Percentiles rank a stretch among this genome's conserved stretches.
phyloP scores from a whole-genome alignment of 2,329 filamentous ascomycete species.

The Diaporthe nobilis region DNA sequence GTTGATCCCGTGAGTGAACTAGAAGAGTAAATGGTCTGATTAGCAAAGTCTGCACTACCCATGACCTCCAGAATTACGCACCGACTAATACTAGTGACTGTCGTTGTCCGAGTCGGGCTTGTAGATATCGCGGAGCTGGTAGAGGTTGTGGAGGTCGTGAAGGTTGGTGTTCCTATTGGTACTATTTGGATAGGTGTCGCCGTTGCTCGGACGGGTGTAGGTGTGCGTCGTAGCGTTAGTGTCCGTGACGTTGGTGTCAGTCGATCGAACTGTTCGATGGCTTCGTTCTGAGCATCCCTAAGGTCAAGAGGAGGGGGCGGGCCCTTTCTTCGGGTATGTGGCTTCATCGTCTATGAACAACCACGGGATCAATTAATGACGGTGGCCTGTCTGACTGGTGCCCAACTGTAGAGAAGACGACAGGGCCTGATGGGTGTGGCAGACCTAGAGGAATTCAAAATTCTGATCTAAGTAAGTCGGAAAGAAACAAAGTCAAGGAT shows the following conservation, averaged over 20 bases:
- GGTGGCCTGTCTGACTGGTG: background rate
- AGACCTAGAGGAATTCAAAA: too few species aligned
- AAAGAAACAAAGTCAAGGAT: background rate
- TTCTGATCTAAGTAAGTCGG: background rate
- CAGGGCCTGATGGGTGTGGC: background rate
- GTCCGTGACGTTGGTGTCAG: background rate
- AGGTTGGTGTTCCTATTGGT: background rate
- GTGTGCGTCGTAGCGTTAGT: background rate
- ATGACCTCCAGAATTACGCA: background rate
- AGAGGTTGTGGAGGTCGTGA: background rate
- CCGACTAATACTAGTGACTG: background rate
- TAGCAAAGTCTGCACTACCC: background rate
- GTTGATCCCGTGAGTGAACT: background rate
- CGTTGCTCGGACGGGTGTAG: background rate
- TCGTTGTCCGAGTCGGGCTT: background rate
- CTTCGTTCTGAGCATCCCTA: background rate
- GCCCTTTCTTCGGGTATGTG: background rate
- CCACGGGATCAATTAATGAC: background rate
- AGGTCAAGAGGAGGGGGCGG: conserved; percentile 10
- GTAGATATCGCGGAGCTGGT: background rate
- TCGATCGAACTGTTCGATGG: background rate
- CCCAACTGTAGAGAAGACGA: background rate
- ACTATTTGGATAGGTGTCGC: background rate
- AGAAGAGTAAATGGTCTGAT: background rate
- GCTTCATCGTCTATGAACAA: background rate